Percentiles rank a stretch among this genome's conserved stretches.
phyloP scores from a whole-genome alignment of 148 eudicot genomes.

The Chenopodium album region DNA sequence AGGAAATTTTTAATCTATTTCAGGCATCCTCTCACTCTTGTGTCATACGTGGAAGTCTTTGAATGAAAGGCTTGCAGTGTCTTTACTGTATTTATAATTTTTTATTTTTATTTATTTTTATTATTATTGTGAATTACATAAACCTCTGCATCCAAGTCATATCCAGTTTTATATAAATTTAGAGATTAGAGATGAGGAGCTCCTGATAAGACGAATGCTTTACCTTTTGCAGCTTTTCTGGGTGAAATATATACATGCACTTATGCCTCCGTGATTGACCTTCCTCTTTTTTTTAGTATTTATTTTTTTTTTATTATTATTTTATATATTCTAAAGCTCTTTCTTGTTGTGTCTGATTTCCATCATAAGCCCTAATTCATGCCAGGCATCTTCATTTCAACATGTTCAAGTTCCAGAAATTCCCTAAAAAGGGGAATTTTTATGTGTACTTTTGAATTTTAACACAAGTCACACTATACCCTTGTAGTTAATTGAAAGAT shows the following conservation, averaged over 20 bases:
- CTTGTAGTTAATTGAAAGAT: background rate
- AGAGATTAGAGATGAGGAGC: background rate
- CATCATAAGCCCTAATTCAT: background rate
- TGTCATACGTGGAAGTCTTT: background rate
- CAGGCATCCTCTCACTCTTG: background rate
- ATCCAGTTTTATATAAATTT: background rate
- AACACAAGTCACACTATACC: background rate
- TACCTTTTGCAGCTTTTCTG: background rate
- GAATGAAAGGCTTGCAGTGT: background rate
- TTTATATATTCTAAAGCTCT: background rate
- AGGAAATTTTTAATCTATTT: background rate
- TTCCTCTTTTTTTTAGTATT: background rate
- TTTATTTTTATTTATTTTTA: background rate
- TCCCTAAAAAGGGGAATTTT: background rate
- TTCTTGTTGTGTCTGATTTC: background rate
- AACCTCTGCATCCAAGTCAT: background rate
- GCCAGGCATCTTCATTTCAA: background rate
- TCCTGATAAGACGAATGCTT: background rate
- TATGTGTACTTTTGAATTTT: background rate
- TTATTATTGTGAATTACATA: background rate
- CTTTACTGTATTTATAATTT: background rate
- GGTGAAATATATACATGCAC: background rate
- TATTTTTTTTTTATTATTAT: too few species aligned
- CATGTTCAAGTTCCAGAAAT: background rate
- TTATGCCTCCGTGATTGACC: background rate